Base-by-base conservation (phyloP, 1,139 yeast species). In the Suhomyces bolitotheri region DNA sequence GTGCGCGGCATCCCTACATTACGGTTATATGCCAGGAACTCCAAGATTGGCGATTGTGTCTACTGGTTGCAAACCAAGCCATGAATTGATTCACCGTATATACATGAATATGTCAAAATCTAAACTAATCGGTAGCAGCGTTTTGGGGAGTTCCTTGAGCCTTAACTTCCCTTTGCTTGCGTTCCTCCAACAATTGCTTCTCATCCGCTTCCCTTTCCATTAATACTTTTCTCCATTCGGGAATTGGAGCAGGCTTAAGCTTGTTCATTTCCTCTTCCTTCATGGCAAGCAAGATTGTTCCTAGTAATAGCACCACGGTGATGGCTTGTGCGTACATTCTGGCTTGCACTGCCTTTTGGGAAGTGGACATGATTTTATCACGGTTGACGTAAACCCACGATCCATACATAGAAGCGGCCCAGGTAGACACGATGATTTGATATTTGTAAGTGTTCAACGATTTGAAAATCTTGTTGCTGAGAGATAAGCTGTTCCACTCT, bases 261-360 rank as follows among this genome's bases (percentile, higher is more conserved):
- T 60, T 60, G 38, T 58, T 60, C 36, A 65, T 53, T 50, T 78
- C 76, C 48, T 75, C 78, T 53, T 82, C 90, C 49, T 76, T 80
- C 64, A 80, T 69, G 26, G 80, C 70, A 50, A 83, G 65, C 31
- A 80, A 77, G 47, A 83, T 71, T 2, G 88, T 76, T 22, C 78
- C 83, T 44, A 83, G 62, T 47, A 82, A 65, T 43, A 84, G 64
- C 10, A 74, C 69, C 39, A 82, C 83, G 3, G 90, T 80, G 42
- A 86, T 66, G 45, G 84, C 88, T 62, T 88, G 96, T 7, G 96
- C 96, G 58, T 86, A 87, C 83, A 87, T 88, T 75, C 96, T 82
- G 19, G 96, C 96, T 60, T 85, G 95, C 20, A 86, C 95, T 24
- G 87, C 80, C 62, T 88, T 89, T 63, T 89, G 96, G 4, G 95